Conservation (phyloP, 75 land plant genomes). For the Pseudotsuga menziesii region DNA sequence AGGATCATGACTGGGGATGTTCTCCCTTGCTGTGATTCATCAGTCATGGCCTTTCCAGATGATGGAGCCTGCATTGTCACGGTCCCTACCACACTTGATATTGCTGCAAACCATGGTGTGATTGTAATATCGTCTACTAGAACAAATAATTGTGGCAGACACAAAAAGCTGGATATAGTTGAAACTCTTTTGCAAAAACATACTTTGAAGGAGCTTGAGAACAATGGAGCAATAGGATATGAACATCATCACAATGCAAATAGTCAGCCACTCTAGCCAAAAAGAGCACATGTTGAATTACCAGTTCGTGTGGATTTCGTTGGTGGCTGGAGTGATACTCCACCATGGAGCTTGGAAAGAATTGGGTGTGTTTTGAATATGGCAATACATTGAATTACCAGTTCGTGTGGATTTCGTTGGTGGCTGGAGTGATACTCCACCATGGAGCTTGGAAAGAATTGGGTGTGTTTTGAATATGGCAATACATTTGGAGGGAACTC, state of each 20-base stretch:
- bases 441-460: conserved; percentile 91
- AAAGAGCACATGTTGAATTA: conserved; percentile 51
- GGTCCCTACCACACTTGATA: too few species aligned
- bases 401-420: conserved; percentile 96
- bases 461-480: conserved; percentile 98
- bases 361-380: conserved; percentile 90
- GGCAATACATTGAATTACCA: conserved; percentile 81
- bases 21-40: too few species aligned
- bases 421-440: conserved; percentile 99
- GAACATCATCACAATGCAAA: neutral
- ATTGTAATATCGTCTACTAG: too few species aligned
- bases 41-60: too few species aligned
- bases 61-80: too few species aligned
- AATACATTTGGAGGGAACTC: conserved; percentile 57
- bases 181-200: too few species aligned
- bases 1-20: too few species aligned
- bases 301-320: conserved; percentile 95
- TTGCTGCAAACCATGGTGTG: too few species aligned
- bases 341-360: conserved; percentile 97
- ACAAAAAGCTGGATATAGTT: too few species aligned
- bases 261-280: conserved; percentile 8
- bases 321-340: conserved; percentile 99
- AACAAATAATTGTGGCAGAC: too few species aligned
- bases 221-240: too few species aligned
- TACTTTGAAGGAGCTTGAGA: too few species aligned